Conservation (phyloP, 1,284 basidiomycete genomes). For the Ustilago crameri region DNA sequence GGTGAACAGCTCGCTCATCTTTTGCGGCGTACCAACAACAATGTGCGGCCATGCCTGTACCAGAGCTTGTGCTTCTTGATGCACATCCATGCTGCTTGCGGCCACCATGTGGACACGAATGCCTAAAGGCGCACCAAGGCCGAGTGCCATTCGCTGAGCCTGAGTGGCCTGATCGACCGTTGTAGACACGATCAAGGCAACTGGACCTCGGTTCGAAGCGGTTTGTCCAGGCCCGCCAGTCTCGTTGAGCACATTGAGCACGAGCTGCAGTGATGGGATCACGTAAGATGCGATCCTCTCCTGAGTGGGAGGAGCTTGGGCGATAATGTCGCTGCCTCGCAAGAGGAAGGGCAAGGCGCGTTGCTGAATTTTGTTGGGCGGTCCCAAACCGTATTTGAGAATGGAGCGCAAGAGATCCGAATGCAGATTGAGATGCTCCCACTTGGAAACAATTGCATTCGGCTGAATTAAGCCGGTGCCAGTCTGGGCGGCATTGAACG, state of each 20-base stretch:
- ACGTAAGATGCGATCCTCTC: constrained; percentile 94
- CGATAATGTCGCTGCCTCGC: constrained; percentile 93
- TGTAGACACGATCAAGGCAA: constrained; percentile 81
- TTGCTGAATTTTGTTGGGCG: constrained; percentile 98
- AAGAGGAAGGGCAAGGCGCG: constrained; percentile 93
- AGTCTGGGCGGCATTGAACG: constrained; percentile 6
- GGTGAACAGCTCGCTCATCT: constrained; percentile 88
- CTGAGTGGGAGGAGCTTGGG: constrained; percentile 96
- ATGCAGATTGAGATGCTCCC: constrained; percentile 90
- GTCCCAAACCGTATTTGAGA: constrained; percentile 93
- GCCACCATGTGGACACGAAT: constrained; percentile 61
- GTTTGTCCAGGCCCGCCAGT: constrained; percentile 30
- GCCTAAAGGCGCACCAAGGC: constrained; percentile 80
- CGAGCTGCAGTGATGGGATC: constrained; percentile 61
- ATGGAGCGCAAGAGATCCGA: constrained; percentile 88
- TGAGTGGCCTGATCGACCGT: constrained; percentile 98
- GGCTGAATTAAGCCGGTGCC: constrained; percentile 77
- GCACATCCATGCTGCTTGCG: constrained; percentile 48
- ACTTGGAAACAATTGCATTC: constrained; percentile 87
- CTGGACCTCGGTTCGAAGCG: constrained; percentile 71
- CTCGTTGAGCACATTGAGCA: constrained; percentile 54
- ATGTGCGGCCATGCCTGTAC: constrained; percentile 77
- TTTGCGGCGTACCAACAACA: constrained; percentile 95
- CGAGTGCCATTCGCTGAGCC: constrained; percentile 94
- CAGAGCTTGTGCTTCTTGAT: constrained; percentile 50